Evolutionary conservation across 305 asterid species (phyloP).

Genomic region (Rubia balearica): DNA sequence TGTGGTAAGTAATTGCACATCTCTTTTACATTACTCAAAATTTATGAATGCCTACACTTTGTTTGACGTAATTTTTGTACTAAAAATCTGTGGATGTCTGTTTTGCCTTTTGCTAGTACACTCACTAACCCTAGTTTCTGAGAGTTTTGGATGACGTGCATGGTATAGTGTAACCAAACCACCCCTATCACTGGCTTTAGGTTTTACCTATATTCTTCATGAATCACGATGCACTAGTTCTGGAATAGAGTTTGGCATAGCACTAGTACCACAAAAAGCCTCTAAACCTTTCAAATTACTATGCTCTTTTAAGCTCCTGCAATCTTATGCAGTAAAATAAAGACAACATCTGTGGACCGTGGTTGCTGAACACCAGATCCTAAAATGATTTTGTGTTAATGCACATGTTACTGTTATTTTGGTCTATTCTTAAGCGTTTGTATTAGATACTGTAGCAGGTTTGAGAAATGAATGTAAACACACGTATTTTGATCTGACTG

Average conservation of each 20-base stretch:
- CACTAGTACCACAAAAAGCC: not conserved
- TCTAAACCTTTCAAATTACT: too few relatives aligned
- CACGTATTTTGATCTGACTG: not conserved
- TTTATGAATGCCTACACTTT: not conserved
- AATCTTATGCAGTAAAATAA: not conserved
- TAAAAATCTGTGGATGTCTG: not conserved
- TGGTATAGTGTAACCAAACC: not conserved
- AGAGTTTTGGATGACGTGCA: not conserved
- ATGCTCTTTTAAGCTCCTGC: too few relatives aligned
- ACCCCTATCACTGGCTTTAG: not conserved
- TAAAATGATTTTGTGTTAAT: not conserved
- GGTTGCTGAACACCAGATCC: not conserved
- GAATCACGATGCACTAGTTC: not conserved
- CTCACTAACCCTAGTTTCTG: not conserved
- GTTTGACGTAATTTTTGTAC: not conserved
- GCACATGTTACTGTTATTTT: too few relatives aligned
- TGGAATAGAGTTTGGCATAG: not conserved
- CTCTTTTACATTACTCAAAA: not conserved
- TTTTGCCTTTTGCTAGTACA: not conserved
- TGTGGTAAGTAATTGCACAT: slow-evolving; percentile 57
- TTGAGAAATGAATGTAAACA: not conserved
- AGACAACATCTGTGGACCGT: not conserved
- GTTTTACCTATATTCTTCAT: not conserved
- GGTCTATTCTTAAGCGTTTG: not conserved
- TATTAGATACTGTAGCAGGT: too few relatives aligned